phyloP scores from a whole-genome alignment of 805 yeast species.

The Candida xiaguanensis region DNA sequence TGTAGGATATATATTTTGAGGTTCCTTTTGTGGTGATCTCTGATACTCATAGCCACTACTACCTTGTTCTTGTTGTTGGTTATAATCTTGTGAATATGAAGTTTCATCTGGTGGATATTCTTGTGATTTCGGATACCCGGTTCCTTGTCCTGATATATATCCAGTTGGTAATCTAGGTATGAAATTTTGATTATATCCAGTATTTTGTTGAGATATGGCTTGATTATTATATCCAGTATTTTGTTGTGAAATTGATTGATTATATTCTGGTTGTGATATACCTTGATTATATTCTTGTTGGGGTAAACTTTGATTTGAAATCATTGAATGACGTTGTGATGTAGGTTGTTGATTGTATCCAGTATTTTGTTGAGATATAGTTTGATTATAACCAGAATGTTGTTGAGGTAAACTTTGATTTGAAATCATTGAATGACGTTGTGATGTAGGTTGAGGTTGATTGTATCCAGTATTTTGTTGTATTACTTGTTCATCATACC shows the following conservation, averaged over 20 bases:
- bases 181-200: background rate
- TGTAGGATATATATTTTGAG: constrained; percentile 3
- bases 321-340: background rate
- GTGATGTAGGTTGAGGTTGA: background rate
- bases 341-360: background rate
- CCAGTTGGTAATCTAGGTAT: constrained; percentile 4
- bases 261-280: no score
- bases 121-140: constrained; percentile 1
- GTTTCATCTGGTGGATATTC: background rate
- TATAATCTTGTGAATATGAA: background rate
- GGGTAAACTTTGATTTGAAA: background rate
- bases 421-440: background rate
- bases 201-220: constrained; percentile 4
- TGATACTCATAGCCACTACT: background rate
- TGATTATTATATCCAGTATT: constrained; percentile 35
- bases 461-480: background rate
- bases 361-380: constrained; percentile 1
- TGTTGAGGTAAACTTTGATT: no score
- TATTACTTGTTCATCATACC: background rate
- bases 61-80: background rate
- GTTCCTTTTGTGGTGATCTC: constrained; percentile 1
- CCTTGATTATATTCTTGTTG: no score
- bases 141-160: constrained; percentile 1
- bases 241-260: constrained; percentile 21
- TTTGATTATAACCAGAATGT: background rate